phyloP scores from a whole-genome alignment of 768 basidiomycete genomes.

The Phanerochaete carnosa region DNA sequence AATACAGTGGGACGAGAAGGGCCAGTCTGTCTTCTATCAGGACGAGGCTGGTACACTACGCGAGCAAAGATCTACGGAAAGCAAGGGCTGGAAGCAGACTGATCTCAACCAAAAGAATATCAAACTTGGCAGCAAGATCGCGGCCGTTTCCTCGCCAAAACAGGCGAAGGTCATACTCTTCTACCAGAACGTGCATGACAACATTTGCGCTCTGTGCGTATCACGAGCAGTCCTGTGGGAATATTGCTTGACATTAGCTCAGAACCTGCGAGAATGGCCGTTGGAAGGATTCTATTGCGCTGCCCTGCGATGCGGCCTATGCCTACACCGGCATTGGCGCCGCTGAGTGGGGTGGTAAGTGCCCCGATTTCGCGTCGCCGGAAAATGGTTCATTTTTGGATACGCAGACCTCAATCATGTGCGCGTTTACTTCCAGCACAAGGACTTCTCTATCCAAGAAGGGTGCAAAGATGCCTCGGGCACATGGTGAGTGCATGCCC shows the following conservation, averaged over 20 bases:
- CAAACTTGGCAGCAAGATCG: neutral
- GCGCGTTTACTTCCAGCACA: neutral
- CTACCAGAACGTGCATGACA: neutral
- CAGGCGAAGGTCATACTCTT: neutral
- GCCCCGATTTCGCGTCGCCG: neutral
- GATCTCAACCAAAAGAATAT: neutral
- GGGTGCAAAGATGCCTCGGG: neutral
- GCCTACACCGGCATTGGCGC: neutral
- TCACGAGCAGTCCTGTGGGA: neutral
- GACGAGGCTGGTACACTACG: neutral
- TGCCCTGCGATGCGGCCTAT: neutral
- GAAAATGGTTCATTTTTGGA: neutral
- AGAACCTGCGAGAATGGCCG: neutral
- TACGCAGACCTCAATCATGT: neutral
- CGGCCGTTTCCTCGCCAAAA: neutral
- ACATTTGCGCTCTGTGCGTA: neutral
- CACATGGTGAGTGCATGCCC: neutral
- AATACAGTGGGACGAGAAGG: neutral
- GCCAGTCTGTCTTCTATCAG: constrained; percentile 3
- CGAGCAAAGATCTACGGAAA: neutral
- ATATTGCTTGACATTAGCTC: neutral
- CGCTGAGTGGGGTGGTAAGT: neutral
- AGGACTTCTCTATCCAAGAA: neutral
- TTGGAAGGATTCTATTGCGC: neutral
- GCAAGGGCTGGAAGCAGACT: neutral